These are phyloP conservation scores for Ustilago xerochloae DNA, from an alignment of 1,284 basidiomycete species.

Conservation along the genomic window DNA sequence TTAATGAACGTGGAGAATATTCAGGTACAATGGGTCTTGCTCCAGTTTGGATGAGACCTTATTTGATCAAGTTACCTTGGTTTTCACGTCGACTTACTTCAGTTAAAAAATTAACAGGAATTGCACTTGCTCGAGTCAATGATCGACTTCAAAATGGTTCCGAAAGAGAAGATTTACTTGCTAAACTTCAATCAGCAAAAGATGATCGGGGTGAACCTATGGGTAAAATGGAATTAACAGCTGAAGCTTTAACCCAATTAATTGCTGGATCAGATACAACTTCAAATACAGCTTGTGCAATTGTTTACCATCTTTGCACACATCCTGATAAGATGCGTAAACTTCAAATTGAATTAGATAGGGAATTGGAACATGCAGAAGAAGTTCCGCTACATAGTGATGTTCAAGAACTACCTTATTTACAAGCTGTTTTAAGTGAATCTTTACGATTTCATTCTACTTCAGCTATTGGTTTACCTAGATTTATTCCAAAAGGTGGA, in stretches of 20 bases:
- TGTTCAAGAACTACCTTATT: constrained; percentile 63
- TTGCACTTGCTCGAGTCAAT: constrained; percentile 81
- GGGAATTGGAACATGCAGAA: constrained; percentile 64
- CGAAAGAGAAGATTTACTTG: constrained; percentile 79
- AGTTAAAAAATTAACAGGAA: constrained; percentile 74
- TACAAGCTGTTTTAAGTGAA: constrained; percentile 85
- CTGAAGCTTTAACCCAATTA: constrained; percentile 83
- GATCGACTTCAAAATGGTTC: constrained; percentile 74
- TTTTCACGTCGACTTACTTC: constrained; percentile 78
- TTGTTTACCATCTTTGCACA: constrained; percentile 81
- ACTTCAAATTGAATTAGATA: constrained; percentile 83
- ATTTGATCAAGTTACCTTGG: constrained; percentile 71
- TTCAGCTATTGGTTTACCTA: constrained; percentile 76
- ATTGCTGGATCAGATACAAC: constrained; percentile 73
- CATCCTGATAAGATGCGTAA: constrained; percentile 77
- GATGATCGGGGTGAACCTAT: constrained; percentile 83
- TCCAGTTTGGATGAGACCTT: constrained; percentile 72
- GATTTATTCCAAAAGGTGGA: constrained; percentile 52
- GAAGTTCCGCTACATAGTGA: constrained; percentile 56
- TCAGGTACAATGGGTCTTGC: constrained; percentile 85
- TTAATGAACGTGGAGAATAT: constrained; percentile 89
- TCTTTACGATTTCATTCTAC: constrained; percentile 82
- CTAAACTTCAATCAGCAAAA: constrained; percentile 80
- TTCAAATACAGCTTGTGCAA: constrained; percentile 68
- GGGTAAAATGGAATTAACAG: constrained; percentile 83